These are phyloP conservation scores for Aspergillus ibericus DNA, from an alignment of 2,329 filamentous ascomycete species.

Conservation along the genomic window DNA sequence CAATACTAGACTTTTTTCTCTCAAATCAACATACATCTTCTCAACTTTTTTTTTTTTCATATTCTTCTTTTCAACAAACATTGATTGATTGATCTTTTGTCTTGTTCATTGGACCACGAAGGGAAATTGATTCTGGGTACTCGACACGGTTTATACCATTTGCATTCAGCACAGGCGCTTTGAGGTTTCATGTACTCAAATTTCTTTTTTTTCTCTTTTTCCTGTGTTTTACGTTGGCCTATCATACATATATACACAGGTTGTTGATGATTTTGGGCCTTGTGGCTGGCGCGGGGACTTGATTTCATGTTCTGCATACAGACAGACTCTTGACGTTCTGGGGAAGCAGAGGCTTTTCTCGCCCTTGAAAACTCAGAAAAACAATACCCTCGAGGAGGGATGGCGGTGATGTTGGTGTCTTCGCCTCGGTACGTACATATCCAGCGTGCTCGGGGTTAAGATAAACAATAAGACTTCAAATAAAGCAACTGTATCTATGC, in stretches of 20 bases:
- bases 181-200: background rate
- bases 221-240: no score
- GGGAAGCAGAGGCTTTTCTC: no score
- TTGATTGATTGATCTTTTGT: background rate
- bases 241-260: no score
- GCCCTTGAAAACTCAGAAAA: no score
- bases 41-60: background rate
- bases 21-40: background rate
- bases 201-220: background rate
- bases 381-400: no score
- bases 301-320: conserved; percentile 7
- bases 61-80: background rate
- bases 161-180: background rate
- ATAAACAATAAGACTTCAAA: no score
- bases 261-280: background rate
- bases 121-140: background rate
- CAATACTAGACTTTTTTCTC: no score
- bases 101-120: background rate
- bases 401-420: no score
- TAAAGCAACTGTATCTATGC: background rate
- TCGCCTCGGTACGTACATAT: no score
- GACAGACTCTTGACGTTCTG: no score
- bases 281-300: conserved; percentile 2
- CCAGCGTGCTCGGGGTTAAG: no score
- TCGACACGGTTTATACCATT: background rate